Conservation (phyloP, 805 yeast species). For the Candida glaebosa region DNA sequence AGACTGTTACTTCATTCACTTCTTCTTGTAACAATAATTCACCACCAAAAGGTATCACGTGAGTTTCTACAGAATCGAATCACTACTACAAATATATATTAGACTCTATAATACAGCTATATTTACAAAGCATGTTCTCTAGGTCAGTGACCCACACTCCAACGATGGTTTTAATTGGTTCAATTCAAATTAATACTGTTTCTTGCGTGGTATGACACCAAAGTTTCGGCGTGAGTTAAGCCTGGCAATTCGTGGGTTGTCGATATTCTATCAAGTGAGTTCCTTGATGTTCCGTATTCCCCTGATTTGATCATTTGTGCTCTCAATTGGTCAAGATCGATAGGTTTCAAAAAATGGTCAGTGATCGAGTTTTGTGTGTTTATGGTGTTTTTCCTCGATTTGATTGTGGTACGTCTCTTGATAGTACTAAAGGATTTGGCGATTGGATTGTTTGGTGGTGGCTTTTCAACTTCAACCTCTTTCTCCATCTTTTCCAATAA, state of each 20-base stretch:
- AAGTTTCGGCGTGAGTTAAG: constrained; percentile 46
- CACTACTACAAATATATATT: no score
- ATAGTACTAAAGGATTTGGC: constrained; percentile 32
- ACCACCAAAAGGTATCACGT: no score
- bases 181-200: constrained; percentile 30
- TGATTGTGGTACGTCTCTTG: constrained; percentile 28
- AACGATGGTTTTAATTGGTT: no score
- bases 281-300: constrained; percentile 30
- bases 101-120: neutral
- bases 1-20: neutral
- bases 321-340: constrained; percentile 32
- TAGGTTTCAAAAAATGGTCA: constrained; percentile 30
- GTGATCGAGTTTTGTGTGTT: constrained; percentile 17
- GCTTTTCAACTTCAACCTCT: constrained; percentile 16
- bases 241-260: constrained; percentile 50
- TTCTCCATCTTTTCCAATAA: constrained; percentile 31
- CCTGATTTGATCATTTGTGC: constrained; percentile 37
- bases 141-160: no score
- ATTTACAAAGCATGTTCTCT: neutral
- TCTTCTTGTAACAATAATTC: no score
- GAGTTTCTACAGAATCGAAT: no score
- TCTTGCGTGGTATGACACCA: constrained; percentile 41
- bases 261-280: constrained; percentile 37
- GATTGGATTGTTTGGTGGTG: constrained; percentile 13
- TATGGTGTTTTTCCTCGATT: constrained; percentile 21